Evolutionary conservation across 805 yeast species (phyloP), one percentile per base, ranked within the genome.

Genomic region (Scheffersomyces amazonensis): DNA sequence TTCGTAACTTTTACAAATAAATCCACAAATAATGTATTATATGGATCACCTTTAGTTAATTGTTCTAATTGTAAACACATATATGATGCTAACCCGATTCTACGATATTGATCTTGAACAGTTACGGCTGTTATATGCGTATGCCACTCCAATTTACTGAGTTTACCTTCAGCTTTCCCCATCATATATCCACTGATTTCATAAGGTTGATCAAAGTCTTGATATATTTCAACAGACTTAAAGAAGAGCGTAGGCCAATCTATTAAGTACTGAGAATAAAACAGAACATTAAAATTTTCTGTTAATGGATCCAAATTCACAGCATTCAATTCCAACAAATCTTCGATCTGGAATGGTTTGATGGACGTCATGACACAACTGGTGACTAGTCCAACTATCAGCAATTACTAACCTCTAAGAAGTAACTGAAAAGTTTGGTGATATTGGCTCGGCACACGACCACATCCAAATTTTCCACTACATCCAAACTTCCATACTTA

Each of bases 61-160:
- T 78, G 73, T 50, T 84, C 89, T 31, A 93, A 64, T 42, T 86
- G 78, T 34, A 76, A 66, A 53, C 96, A 89, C 30, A 93, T 67
- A 42, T 77, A 75, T 6, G 89, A 78, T 1, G 97, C 99, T 28
- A 93, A 66, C 1, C 96, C 95, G 12, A 91, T 71, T 43, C 98
- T 67, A 37, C 99, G 66, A 58, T 83, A 91, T 36, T 79, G 81
- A 10, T 87, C 82, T 42, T 84, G 83, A 1, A 93, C 84, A 0
- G 98, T 89, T 3, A 93, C 96, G 0, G 99, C 98, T 0, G 98
- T 88, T 35, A 93, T 89, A 59, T 93, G 99, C 1, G 96, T 79
- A 55, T 93, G 99, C 96, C 97, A 91, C 42, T 89, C 93, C 33
- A 73, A 78, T 4, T 74, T 78, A 25, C 69, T 43, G 27, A 68